Base-by-base conservation (phyloP, 2,329 filamentous ascomycete species). In the Acarospora socialis region DNA sequence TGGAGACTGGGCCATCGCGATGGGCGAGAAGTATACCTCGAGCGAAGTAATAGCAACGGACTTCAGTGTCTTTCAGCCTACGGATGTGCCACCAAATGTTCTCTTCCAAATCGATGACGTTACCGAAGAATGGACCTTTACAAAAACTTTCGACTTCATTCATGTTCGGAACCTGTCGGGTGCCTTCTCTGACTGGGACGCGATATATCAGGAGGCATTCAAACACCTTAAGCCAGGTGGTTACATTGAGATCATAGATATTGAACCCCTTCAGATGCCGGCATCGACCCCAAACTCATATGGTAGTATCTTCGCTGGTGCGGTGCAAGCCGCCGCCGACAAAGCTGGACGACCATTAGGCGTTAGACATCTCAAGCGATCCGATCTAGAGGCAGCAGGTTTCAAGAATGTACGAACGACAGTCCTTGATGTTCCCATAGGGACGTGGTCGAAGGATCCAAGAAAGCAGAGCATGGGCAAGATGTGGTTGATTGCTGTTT, bases 31-130 rank as follows among this genome's bases (percentile, higher is more conserved):
- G 22, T 57, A 57, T 35, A 61, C 63, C 5, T 45, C 53, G 12
- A 51, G 59, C 16, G 56, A 63, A 33, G 57, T 67, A n/a, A 58
- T 65, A 16, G 63, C 61, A 16, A 54, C 53, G 2, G 56, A 59
- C 28, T 53, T 59, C 17, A 48, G 52, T 16, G 58, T 65, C 38
- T 53, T 58, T 35, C 49, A 50, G 3, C 46, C 55, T 1, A 42
- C 46, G 15, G 44, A 52, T 12, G 49, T 48, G 17, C 48, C 56
- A 1, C 51, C 55, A 10, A 59, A 57, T 33, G 46, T 64, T 5
- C 56, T 55, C 24, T 66, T 66, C 51, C 61, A 65, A 39, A 50
- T 66, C n/a, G 60, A 64, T 35, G 59, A 63, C 12, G 62, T 59
- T 7, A 54, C 61, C 38, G 52, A 51, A 7, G 51, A 55, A 37